Base-by-base conservation (phyloP, 2,329 filamentous ascomycete genomes). In the Fusarium virguliforme region DNA sequence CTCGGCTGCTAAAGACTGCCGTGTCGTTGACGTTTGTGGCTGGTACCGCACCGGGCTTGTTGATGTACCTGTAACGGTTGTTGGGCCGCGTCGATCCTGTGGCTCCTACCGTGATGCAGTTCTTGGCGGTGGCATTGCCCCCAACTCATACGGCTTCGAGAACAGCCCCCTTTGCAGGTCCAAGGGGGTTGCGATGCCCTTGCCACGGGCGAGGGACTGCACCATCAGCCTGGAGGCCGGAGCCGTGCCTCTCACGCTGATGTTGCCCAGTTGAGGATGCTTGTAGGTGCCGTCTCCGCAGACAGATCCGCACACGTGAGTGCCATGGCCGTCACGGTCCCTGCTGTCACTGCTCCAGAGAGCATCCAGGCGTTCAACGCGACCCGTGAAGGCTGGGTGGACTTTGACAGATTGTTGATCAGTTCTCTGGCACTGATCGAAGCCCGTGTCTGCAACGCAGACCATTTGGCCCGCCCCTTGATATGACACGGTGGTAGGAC, bases 41-140 rank as follows among this genome's bases (percentile, higher is more conserved):
- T 18, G 18, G 18, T 18, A 18, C 18, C 18, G 18, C 18, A 18
- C 0, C 15, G 3, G 15, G 4, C 15, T 30, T 46, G 41, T 18
- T 18, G 18, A 18, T 18, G 18, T 28, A 1, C 46, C 26, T 50
- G 4, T 3, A 40, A 6, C n/a, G 22, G 8, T 60, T 32, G 6
- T 51, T 60, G 18, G 32, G 4, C 32, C 57, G 8, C 24, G 43
- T 53, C 3, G 57, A 30, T 6, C 57, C 43, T 3, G 57, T 54
- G 9, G 59, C 46, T 3, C 48, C 59, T 6, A 61, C 48, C 0
- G 59, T 61, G 10, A 61, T 54, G 48, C 59, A 61, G 59, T 61
- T 61, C 28, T 55, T 61, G 57, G 57, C 57, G 3, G 43, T 43
- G 2, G 10, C 57, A 12, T 13, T 22, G 26, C 15, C 59, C 3